A percentile compares a stretch with the other conserved stretches of the same genome.
phyloP scores from a whole-genome alignment of 2,329 filamentous ascomycete species.

The Chaetomium sp. region DNA sequence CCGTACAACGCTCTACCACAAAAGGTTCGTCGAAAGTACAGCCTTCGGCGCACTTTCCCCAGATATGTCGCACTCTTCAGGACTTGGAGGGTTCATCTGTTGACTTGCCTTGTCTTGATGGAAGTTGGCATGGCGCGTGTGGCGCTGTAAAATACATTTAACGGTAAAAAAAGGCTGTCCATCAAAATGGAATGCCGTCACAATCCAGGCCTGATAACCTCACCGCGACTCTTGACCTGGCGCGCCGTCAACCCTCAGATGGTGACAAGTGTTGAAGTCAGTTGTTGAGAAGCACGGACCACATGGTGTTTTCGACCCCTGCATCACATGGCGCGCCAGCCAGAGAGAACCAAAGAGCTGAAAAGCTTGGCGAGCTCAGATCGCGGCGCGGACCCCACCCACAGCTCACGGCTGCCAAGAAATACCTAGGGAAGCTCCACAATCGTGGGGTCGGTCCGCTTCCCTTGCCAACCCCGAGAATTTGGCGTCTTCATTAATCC shows the following conservation, averaged over 20 bases:
- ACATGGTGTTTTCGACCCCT: constrained; percentile 16
- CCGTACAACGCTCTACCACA: not conserved
- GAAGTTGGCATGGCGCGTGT: not conserved
- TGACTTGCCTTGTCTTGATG: not conserved
- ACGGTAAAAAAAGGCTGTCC: not conserved
- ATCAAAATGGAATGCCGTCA: not conserved
- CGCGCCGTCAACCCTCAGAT: not conserved
- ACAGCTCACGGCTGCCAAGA: constrained; percentile 10
- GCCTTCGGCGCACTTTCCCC: not conserved
- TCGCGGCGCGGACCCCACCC: constrained; percentile 10
- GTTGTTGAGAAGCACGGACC: constrained; percentile 17
- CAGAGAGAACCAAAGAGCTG: not conserved
- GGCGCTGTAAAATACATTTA: not conserved
- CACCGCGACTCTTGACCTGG: not conserved
- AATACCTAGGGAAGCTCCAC: not conserved
- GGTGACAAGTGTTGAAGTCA: not conserved
- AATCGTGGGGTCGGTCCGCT: constrained; percentile 14
- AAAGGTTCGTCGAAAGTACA: not conserved
- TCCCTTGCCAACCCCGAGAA: not conserved
- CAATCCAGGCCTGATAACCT: not conserved
- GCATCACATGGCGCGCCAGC: constrained; percentile 5
- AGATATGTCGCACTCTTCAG: not conserved
- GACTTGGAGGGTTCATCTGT: not conserved
- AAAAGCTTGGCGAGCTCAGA: constrained; percentile 12
- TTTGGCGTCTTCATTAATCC: constrained; percentile 7